Evolutionary conservation across 2,329 filamentous ascomycete species (phyloP), one percentile per base, ranked within the genome.

Genomic region (Thermothelomyces thermophilus): DNA sequence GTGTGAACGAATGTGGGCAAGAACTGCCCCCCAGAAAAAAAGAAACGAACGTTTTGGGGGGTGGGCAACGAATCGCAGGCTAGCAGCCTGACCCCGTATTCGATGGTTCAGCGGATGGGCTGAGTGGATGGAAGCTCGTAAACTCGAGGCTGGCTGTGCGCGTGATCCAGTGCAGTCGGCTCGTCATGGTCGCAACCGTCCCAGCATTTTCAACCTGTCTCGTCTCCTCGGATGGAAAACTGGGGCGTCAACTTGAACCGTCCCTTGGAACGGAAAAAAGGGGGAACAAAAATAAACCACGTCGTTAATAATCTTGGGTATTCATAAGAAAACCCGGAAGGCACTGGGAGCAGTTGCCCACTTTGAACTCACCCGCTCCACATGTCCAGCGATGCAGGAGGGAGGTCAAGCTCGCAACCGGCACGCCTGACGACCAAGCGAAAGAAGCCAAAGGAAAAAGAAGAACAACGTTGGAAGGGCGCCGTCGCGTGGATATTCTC

Each of bases 161-260:
- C 20, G 45, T 41, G 43, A 37, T 52, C 51, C 47, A 46, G 52
- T 49, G 54, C 58, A 57, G 56, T 56, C 58, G 59, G 61, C 41
- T 60, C 53, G 50, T 51, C 49, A 52, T 60, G 33, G 47, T 54
- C 48, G 55, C 50, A 37, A 41, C 58, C 53, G 58, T 55, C 54
- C 49, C 50, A 56, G 53, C 51, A 52, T 51, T 20, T 52, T 26
- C 41, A 37, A 47, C 28, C 51, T 24, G 41, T 46, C 42, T 47
- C 30, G 47, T 43, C 39, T 43, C 33, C 47, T 41, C 43, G 14
- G 36, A 30, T 35, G 37, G 33, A 49, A 52, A 53, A 39, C 36
- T 11, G 40, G 40, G 36, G 41, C 41, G 30, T 30, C 36, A 35
- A 35, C 46, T 49, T 33, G 22, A 44, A 33, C 41, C 45, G 31